Evolutionary conservation across 2,329 filamentous ascomycete genomes (phyloP).

Genomic region (Ceratocystis lukuohia): DNA sequence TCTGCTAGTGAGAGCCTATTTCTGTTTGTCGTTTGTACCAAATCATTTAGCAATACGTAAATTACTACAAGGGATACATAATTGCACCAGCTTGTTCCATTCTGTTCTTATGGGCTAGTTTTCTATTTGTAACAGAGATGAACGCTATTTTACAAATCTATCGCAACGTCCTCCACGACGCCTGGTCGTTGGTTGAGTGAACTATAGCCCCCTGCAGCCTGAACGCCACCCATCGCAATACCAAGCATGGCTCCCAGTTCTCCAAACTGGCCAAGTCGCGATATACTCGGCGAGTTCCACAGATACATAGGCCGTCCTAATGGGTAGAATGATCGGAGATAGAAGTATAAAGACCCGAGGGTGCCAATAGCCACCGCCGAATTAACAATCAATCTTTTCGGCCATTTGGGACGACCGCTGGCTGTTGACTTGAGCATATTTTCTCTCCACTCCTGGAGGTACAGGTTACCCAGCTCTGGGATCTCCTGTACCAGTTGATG

Average conservation of each 20-base stretch:
- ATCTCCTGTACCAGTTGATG: constrained; percentile 26
- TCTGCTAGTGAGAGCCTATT: background rate
- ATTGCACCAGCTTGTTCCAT: background rate
- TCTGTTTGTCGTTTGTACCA: background rate
- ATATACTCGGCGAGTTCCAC: constrained; percentile 28
- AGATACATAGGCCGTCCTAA: constrained; percentile 34
- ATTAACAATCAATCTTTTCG: constrained; percentile 21
- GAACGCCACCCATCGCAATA: constrained; percentile 18
- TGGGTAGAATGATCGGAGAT: constrained; percentile 30
- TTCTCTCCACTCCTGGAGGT: constrained; percentile 26
- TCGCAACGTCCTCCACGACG: constrained; percentile 13
- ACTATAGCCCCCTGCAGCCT: background rate
- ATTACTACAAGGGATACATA: background rate
- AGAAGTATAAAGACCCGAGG: constrained; percentile 29
- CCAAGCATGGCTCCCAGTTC: constrained; percentile 35
- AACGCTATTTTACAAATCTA: constrained; percentile 14
- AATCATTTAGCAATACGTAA: background rate
- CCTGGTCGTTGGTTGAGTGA: constrained; percentile 7
- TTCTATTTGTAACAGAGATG: constrained; percentile 1
- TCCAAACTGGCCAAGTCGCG: constrained; percentile 33
- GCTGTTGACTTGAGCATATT: constrained; percentile 19
- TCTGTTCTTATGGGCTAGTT: background rate
- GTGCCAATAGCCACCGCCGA: constrained; percentile 29
- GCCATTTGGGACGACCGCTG: constrained; percentile 4
- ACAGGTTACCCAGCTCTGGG: constrained; percentile 25